phyloP scores from a whole-genome alignment of 208 protist genomes.

The Tritrichomonas musculus region DNA sequence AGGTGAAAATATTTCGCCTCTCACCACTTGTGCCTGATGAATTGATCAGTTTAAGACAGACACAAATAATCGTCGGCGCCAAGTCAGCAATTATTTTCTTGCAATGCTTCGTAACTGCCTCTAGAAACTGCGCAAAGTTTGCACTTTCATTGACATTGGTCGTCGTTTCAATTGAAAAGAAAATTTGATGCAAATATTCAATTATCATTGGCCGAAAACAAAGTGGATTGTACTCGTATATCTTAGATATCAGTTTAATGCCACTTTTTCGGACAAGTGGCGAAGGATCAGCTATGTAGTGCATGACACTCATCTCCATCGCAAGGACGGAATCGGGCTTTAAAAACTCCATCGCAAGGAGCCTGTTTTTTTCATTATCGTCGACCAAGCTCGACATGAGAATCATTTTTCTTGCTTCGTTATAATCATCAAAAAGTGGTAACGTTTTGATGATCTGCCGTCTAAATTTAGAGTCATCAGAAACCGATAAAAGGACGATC shows the following conservation, averaged over 20 bases:
- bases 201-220: neutral
- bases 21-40: neutral
- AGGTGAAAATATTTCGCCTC: no score
- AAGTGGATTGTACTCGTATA: neutral
- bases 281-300: neutral
- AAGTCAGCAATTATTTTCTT: neutral
- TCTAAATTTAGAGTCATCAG: neutral
- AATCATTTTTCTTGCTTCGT: neutral
- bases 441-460: neutral
- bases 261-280: neutral
- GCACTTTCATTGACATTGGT: neutral
- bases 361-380: neutral
- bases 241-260: neutral
- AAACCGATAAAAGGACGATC: neutral
- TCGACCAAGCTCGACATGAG: neutral
- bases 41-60: neutral
- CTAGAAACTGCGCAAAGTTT: neutral
- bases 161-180: neutral
- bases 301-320: neutral
- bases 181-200: neutral
- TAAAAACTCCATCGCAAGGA: neutral
- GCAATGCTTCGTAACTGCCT: neutral
- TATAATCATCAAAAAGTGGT: neutral
- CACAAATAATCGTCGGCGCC: neutral
- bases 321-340: neutral